Evolutionary conservation across 2,329 filamentous ascomycete genomes (phyloP), one percentile per base, ranked within the genome.

Genomic region (Phoma sp.): DNA sequence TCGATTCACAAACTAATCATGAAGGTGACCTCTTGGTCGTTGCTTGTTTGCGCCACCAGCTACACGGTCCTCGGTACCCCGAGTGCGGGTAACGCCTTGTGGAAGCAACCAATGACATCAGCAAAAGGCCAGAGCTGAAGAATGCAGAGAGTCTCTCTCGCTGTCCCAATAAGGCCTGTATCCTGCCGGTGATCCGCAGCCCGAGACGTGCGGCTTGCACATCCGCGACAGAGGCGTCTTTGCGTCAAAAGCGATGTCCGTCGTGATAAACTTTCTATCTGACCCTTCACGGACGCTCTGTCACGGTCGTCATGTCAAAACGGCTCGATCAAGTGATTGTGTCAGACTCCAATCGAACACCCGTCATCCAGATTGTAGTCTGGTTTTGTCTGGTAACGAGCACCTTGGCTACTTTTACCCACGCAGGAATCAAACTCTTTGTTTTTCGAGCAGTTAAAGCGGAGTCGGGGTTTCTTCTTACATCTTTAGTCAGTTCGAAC

Each of bases 311-410:
- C 11, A 54, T 53, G 42, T 51, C 35, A 18, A 57, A 42, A 24
- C 45, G 37, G 6, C 24, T 50, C 46, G 25, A 57, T 38, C 63
- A 66, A 48, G 46, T 62, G 22, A 51, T 64, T 10, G 8, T 64
- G 18, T 59, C 57, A 10, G 61, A 57, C 24, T 39, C 52, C 13
- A 67, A 68, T 36, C 54, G 56, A 8, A 67, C 60, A 27, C 66
- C 66, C 10, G 50, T 67, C 7, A 52, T 68, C n/a, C 62, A 68
- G 33, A 66, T 68, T 24, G 40, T 64, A n/a, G 57, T 60, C 11
- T 68, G 64, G 64, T 52, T 68, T 23, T 55, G 48, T 27, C 47
- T 68, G 8, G 58, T 52, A 6, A 56, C 59, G 2, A 62, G 61
- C 29, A 47, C 62, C 3, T 35, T 68, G 10, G 62, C 65, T 1